Evolutionary conservation across 1,284 basidiomycete species (phyloP).

Genomic region (Rhodotorula sp.): DNA sequence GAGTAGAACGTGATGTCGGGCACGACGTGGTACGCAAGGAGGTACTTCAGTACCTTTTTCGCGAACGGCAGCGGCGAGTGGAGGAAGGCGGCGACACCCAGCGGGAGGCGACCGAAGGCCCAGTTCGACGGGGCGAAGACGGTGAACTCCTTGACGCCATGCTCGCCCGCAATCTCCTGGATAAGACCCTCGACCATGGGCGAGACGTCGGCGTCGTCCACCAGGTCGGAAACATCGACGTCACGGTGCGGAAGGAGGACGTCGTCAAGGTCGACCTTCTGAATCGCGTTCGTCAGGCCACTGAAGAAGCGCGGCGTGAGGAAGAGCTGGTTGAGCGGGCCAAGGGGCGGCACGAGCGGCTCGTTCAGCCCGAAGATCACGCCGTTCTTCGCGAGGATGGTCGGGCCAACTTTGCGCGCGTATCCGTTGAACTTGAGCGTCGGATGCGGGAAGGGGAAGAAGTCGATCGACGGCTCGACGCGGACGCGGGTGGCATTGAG

Average conservation of each 20-base stretch:
- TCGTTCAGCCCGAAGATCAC: slow-evolving; percentile 32
- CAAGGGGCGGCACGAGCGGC: slow-evolving; percentile 46
- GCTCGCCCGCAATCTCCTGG: slow-evolving; percentile 37
- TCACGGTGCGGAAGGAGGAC: slow-evolving; percentile 28
- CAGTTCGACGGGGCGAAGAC: slow-evolving; percentile 44
- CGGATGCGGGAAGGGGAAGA: slow-evolving; percentile 35
- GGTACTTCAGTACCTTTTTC: slow-evolving; percentile 41
- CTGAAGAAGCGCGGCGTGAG: slow-evolving; percentile 43
- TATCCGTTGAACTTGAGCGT: slow-evolving; percentile 36
- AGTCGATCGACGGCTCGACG: slow-evolving; percentile 26
- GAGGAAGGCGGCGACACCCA: slow-evolving; percentile 37
- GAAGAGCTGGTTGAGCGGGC: slow-evolving; percentile 45
- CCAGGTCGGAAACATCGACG: slow-evolving; percentile 15
- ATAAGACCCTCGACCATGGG: slow-evolving; percentile 22
- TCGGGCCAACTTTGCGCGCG: slow-evolving; percentile 29
- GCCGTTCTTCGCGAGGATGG: slow-evolving; percentile 47
- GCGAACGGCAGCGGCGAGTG: slow-evolving; percentile 46
- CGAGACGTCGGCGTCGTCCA: slow-evolving; percentile 11
- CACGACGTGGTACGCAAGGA: slow-evolving; percentile 44
- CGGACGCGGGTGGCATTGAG: slow-evolving; percentile 34
- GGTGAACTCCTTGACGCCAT: slow-evolving; percentile 35
- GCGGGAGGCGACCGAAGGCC: slow-evolving; percentile 25
- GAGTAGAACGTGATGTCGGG: slow-evolving; percentile 44
- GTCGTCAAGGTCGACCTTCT: slow-evolving; percentile 44
- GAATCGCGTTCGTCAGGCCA: slow-evolving; percentile 44